These are phyloP conservation scores for Geoglossum cookeanum DNA, from an alignment of 2,329 filamentous ascomycete species.

Conservation along the genomic window DNA sequence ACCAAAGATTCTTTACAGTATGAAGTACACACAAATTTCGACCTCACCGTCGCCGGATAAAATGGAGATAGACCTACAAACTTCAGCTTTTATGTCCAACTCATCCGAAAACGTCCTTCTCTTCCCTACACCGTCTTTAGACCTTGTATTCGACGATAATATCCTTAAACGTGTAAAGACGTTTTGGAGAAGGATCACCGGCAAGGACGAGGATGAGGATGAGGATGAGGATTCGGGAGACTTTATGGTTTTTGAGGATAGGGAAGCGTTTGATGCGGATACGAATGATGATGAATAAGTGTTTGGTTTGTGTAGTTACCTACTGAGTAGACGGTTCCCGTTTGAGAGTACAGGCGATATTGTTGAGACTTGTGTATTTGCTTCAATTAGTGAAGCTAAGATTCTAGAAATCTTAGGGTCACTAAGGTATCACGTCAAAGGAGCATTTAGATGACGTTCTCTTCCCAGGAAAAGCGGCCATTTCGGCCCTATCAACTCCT, in stretches of 20 bases:
- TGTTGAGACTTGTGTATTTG: neutral
- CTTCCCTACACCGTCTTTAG: slow-evolving; percentile 40
- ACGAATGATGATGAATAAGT: slow-evolving; percentile 16
- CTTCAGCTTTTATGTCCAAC: slow-evolving; percentile 13
- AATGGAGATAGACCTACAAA: neutral
- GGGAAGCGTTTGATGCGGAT: slow-evolving; percentile 16
- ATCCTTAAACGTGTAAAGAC: slow-evolving; percentile 45
- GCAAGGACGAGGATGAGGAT: slow-evolving; percentile 27
- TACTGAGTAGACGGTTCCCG: neutral
- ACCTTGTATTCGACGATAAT: slow-evolving; percentile 56
- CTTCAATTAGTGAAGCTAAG: too few relatives aligned
- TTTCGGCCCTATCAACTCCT: neutral
- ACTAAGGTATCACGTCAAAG: too few relatives aligned
- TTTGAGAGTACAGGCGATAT: neutral
- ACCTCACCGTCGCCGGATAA: neutral
- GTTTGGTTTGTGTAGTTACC: neutral
- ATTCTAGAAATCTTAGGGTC: too few relatives aligned
- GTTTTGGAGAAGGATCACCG: slow-evolving; percentile 49
- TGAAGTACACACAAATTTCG: slow-evolving; percentile 29
- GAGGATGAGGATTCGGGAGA: slow-evolving; percentile 21
- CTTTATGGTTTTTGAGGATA: slow-evolving; percentile 41
- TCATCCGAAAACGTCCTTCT: slow-evolving; percentile 28
- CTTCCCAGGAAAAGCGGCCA: too few relatives aligned
- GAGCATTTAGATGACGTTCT: too few relatives aligned
- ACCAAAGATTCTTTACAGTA: slow-evolving; percentile 30